phyloP scores from a whole-genome alignment of 2,329 filamentous ascomycete genomes.

The Nothophaeocryptopus gaeumannii region DNA sequence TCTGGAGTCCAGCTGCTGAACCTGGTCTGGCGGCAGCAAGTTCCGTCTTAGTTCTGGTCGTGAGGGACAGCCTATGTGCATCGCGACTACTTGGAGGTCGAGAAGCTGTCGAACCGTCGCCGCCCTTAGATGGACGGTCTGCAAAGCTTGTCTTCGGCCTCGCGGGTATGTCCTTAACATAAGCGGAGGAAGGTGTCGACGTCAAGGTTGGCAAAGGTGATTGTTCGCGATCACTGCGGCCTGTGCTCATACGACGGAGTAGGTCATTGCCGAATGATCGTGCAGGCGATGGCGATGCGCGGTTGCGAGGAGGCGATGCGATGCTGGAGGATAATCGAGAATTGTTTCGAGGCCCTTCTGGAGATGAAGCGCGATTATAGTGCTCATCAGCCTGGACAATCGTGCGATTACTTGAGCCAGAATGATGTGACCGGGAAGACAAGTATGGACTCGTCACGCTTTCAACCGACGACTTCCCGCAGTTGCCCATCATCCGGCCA shows the following conservation, averaged over 20 bases:
- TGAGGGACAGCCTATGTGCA: conserved; percentile 8
- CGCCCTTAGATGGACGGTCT: conserved; percentile 12
- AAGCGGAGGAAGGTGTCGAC: conserved; percentile 21
- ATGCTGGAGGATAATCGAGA: conserved; percentile 8
- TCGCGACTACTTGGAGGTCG: conserved; percentile 17
- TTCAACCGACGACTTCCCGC: conserved; percentile 19
- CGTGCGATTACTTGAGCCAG: conserved; percentile 28
- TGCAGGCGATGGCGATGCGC: conserved; percentile 26
- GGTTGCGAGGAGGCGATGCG: conserved; percentile 15
- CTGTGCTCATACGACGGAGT: conserved; percentile 32
- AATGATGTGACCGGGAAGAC: conserved; percentile 21
- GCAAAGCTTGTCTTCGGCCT: conserved; percentile 24
- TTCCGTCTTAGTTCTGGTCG: conserved; percentile 18
- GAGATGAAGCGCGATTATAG: conserved; percentile 10
- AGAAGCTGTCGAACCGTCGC: neutral
- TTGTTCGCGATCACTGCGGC: conserved; percentile 18
- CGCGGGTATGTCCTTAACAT: conserved; percentile 10
- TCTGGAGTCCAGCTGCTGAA: conserved; percentile 15
- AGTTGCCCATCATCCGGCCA: conserved; percentile 15
- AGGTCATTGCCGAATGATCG: conserved; percentile 30
- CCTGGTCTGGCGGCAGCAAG: conserved; percentile 12
- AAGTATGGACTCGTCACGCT: conserved; percentile 20
- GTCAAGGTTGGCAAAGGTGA: conserved; percentile 22
- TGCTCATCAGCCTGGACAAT: conserved; percentile 20
- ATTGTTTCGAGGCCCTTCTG: conserved; percentile 8